Base-by-base conservation (phyloP, 2,329 filamentous ascomycete species). In the Neofusicoccum laricinum region DNA sequence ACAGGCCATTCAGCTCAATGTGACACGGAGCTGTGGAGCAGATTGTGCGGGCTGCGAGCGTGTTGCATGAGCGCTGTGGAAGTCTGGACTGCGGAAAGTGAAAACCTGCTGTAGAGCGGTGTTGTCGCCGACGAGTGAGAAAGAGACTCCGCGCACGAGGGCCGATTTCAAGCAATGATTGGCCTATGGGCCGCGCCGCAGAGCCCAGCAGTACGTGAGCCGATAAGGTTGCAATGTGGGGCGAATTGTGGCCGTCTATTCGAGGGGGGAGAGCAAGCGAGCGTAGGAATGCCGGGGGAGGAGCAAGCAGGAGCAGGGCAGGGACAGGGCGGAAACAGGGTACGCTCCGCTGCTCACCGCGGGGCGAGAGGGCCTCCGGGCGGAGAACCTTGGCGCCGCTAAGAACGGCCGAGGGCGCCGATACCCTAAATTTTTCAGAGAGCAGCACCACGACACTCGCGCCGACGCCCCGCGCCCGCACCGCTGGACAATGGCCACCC, bases 381-480 rank as follows among this genome's bases (percentile, higher is more conserved):
- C 30, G 36, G 58, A 32, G 50, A 40, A 61, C 19, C 58, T 41
- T 49, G 38, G 45, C 45, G 45, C 45, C 17, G 45, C 32, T 14
- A 61, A 32, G 36, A 30, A 48, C 43, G 40, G 21, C 55, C 51
- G 55, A 19, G 21, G 38, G 12, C 38, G 5, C 55, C 41, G 21
- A 15, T 11, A 30, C 41, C 61, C 61, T 41, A 50, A 64, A 64
- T 64, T 64, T 64, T 64, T 59, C 63, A 41, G 25, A 59, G 55
- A 36, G 41, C 53, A 21, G 25, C 25, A 48, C 25, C 43, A 30
- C 40, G 30, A 59, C 55, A 19, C 40, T 21, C 21, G 17, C 55
- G 25, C 40, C 25, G 21, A 59, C 55, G 40, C 25, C 25, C 4
- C 40, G 14, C 55, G 15, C n/a, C 41, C 5, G 43, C 58, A 34